Evolutionary conservation across 2,329 filamentous ascomycete genomes (phyloP).

Genomic region (Rutstroemia sp.): DNA sequence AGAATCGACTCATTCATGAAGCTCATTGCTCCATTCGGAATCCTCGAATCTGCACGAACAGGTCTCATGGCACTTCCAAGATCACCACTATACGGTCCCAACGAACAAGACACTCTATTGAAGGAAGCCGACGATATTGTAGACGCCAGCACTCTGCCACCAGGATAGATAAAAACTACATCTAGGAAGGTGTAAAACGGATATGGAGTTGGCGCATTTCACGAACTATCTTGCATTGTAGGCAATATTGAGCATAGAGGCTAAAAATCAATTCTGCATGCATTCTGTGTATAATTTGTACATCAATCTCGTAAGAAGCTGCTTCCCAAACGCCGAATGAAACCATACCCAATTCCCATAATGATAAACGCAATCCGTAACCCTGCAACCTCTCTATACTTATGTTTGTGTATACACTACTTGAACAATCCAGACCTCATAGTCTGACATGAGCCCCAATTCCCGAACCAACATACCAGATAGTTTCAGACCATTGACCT

Average conservation of each 20-base stretch:
- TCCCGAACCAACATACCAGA: conserved; percentile 64
- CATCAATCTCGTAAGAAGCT: background rate
- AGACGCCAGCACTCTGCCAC: conserved; percentile 87
- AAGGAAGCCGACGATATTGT: conserved; percentile 95
- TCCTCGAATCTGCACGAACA: conserved; percentile 90
- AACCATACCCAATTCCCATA: background rate
- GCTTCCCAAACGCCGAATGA: conserved; percentile 3
- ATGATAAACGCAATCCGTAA: background rate
- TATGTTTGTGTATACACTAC: background rate
- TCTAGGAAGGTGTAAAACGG: conserved; percentile 10
- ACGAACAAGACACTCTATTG: conserved; percentile 53
- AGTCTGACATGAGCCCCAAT: conserved; percentile 60
- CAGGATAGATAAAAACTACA: conserved; percentile 52
- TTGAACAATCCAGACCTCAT: conserved; percentile 25
- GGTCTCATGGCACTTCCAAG: conserved; percentile 95
- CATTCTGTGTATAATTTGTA: conserved; percentile 8
- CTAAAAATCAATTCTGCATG: conserved; percentile 11
- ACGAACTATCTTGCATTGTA: background rate
- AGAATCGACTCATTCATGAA: conserved; percentile 98
- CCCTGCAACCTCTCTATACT: background rate
- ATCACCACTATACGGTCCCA: conserved; percentile 72
- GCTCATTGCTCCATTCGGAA: conserved; percentile 87
- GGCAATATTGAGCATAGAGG: conserved; percentile 11
- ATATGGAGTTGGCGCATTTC: conserved; percentile 20
- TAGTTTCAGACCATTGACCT: conserved; percentile 63